Evolutionary conservation across 2,329 filamentous ascomycete species (phyloP), one percentile per base, ranked within the genome.

Genomic region (Fusarium liriodendri): DNA sequence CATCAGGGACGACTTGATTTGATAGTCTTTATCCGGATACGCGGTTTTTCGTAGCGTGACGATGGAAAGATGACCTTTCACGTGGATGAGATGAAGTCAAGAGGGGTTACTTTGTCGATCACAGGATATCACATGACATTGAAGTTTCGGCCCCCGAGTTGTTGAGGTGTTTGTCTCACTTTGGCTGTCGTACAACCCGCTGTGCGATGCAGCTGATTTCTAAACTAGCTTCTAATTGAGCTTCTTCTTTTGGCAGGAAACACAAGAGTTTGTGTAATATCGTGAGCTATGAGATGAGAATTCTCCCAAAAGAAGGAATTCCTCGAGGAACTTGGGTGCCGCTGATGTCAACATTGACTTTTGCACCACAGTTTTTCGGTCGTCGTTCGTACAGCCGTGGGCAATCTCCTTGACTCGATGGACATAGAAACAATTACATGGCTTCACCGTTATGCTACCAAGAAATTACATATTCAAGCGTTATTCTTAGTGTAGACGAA

Each of bases 1-100:
- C 72, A 74, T 74, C 7, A 11, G 25, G n/a, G 42, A 25, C 22
- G 47, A 33, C 11, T 35, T 29, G 27, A 54, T 29, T 22, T 16
- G 20, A 45, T n/a, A n/a, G 45, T 50, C 52, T 55, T 54, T 55
- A 47, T 27, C 37, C 22, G 14, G n/a, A 27, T 32, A 42, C 27
- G 35, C 13, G 38, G 32, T 45, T 35, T 33, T 35, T 25, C 37
- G 40, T 13, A 42, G 35, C 9, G 50, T n/a, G 22, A 13, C 22
- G 27, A 20, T 40, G n/a, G n/a, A 20, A 54, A 25, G 27, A 22
- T 33, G 40, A 27, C 37, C 42, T 40, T 20, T 61, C 55, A 33
- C 67, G n/a, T 18, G 27, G 27, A 27, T n/a, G 25, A 10, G 32
- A 20, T 29, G 29, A 58, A 37, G 54, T 42, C 20, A 54, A 29